Base-by-base conservation (phyloP, 345 rosid genomes). In the Abelmoschus esculentus region DNA sequence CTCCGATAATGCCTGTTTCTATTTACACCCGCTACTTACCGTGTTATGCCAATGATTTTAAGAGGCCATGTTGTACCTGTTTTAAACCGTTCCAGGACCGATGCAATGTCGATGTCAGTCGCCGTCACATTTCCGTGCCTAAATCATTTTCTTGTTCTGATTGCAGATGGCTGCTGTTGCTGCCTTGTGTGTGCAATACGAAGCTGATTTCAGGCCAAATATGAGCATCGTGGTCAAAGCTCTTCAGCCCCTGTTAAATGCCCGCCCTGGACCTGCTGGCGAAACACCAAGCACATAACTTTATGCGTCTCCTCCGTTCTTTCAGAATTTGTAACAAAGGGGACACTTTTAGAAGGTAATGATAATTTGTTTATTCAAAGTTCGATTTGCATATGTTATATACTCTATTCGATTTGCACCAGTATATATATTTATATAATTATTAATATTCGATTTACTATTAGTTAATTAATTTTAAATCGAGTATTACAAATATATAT, bases 151-250 rank as follows among this genome's bases (percentile, higher is more conserved):
- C 15, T 18, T 63, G 6, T 26, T 36, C 55, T 69, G 49, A 75
- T 60, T 72, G 61, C 83, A 93, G 98, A 82, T 90, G 74, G 98
- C 97, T 22, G 97, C 93, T 5, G 97, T 93, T 2, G 98, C 98
- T 76, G 97, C 98, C 5, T 79, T 93, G 78, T 93, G 98, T 47
- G 91, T 90, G 80, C 97, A 93, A 79, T 90, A 89, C 32, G 98
- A 93, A 79, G 92, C 98, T 34, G 98, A 89, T 83, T 93, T 93
- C 74, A 86, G 98, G 78, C 97, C 97, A 28, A 93, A 93, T 83
- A 93, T 93, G 98, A 93, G 98, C 85, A 90, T 93, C 17, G 98
- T 90, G 22, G 98, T 93, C 11, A 93, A 90, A 84, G 98, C 98
- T 59, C 86, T 93, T 14, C 96, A 90, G 70, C 98, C 98, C 14